A percentile compares a stretch with the other conserved stretches of the same genome.
phyloP scores from a whole-genome alignment of 768 basidiomycete genomes.

The Gelatoporia subvermispora region DNA sequence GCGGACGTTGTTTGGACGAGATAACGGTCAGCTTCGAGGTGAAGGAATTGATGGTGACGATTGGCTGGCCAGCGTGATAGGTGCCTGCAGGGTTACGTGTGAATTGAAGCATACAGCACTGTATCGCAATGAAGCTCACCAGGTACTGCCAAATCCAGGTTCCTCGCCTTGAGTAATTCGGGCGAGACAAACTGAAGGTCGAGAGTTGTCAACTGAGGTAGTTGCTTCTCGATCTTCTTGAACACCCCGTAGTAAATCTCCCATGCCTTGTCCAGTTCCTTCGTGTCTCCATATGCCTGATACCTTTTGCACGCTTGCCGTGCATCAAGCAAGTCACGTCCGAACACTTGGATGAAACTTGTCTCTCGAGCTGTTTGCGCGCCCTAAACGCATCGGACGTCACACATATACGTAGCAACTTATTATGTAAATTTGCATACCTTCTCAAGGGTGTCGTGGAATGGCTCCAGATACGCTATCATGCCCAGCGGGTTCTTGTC shows the following conservation, averaged over 20 bases:
- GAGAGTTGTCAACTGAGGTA: constrained; percentile 82
- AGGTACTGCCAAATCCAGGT: constrained; percentile 93
- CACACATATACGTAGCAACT: neutral
- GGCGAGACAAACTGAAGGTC: constrained; percentile 98
- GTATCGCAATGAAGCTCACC: constrained; percentile 43
- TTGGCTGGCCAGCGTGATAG: constrained; percentile 82
- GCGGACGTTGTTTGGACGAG: constrained; percentile 93
- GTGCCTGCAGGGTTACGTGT: constrained; percentile 50
- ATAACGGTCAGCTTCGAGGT: constrained; percentile 89
- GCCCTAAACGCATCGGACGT: constrained; percentile 46
- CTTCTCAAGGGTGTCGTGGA: constrained; percentile 88
- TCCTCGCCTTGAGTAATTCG: constrained; percentile 78
- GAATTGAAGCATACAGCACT: neutral
- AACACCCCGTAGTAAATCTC: constrained; percentile 98
- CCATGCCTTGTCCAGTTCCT: constrained; percentile 95
- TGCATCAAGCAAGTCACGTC: constrained; percentile 87
- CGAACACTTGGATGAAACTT: constrained; percentile 91
- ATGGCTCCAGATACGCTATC: constrained; percentile 87
- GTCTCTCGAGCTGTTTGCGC: constrained; percentile 92
- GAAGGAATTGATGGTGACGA: constrained; percentile 81
- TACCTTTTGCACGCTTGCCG: constrained; percentile 87
- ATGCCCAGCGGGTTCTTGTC: constrained; percentile 97
- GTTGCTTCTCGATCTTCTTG: constrained; percentile 91
- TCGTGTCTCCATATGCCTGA: constrained; percentile 78
- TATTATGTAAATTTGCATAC: constrained; percentile 34